Evolutionary conservation across 352 stramenopile species (phyloP).

Genomic region (Phytopythium helicoides): DNA sequence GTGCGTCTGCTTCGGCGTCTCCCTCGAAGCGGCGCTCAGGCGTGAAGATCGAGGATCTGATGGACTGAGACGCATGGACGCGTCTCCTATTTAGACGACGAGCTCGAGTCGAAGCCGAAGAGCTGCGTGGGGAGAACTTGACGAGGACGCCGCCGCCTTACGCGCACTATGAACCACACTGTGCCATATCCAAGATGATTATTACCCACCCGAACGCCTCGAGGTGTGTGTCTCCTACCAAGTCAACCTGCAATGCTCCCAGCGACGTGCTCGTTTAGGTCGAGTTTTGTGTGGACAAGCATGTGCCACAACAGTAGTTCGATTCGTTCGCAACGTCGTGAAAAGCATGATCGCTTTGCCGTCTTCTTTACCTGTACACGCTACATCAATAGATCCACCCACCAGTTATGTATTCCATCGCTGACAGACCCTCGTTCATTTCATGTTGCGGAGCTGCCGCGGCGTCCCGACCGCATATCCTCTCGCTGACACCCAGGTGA

Average conservation of each 20-base stretch:
- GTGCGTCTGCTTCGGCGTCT: constrained; percentile 6
- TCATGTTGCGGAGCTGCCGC: background rate
- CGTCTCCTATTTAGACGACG: constrained; percentile 42
- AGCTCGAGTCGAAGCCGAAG: background rate
- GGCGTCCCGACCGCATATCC: constrained; percentile 14
- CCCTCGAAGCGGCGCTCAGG: constrained; percentile 40
- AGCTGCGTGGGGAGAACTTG: background rate
- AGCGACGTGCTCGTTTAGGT: constrained; percentile 1
- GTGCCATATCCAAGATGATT: constrained; percentile 5
- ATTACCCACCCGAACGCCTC: too few relatives aligned
- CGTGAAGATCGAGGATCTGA: constrained; percentile 37
- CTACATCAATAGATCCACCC: constrained; percentile 7
- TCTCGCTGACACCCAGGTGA: constrained; percentile 60
- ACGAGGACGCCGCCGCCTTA: background rate
- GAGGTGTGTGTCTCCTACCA: too few relatives aligned
- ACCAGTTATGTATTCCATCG: background rate
- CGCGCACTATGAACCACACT: constrained; percentile 1
- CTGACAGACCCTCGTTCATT: background rate
- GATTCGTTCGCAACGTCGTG: background rate
- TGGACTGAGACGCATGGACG: constrained; percentile 23
- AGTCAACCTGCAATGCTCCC: too few relatives aligned
- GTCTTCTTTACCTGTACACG: constrained; percentile 4
- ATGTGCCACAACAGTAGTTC: too few relatives aligned
- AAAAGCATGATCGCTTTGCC: background rate
- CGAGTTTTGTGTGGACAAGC: constrained; percentile 4